Conservation (phyloP, 106 monocot genomes). For the Phalaenopsis equestris region DNA sequence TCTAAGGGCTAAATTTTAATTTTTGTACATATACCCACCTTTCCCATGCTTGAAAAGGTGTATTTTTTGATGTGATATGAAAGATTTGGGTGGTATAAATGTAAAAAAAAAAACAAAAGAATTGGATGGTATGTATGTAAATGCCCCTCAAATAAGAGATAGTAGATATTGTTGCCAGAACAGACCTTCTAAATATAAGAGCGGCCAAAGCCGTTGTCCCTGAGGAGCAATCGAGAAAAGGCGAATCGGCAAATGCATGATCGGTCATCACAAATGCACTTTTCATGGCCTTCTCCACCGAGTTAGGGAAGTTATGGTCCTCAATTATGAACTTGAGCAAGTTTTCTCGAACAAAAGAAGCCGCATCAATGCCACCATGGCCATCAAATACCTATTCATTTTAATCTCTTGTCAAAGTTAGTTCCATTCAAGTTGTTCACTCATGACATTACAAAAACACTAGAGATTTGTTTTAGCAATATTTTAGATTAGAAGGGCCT, state of each 20-base stretch:
- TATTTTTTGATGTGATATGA: too few species aligned
- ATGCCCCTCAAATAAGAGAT: too few species aligned
- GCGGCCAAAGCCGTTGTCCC: conserved; percentile 65
- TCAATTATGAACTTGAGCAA: conserved; percentile 53
- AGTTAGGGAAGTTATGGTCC: conserved; percentile 41
- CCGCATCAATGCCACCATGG: conserved; percentile 78
- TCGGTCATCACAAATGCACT: conserved; percentile 66
- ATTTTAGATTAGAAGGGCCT: background rate
- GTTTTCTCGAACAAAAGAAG: conserved; percentile 53
- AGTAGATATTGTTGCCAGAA: too few species aligned
- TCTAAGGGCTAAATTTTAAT: too few species aligned
- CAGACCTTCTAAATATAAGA: conserved; percentile 69
- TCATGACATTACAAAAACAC: background rate
- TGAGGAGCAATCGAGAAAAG: conserved; percentile 45
- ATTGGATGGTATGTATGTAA: too few species aligned
- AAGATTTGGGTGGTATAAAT: too few species aligned
- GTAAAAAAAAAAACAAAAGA: too few species aligned
- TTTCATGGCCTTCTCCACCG: conserved; percentile 47
- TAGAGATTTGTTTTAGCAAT: background rate
- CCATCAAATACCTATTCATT: conserved; percentile 70
- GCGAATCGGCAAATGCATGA: conserved; percentile 60
- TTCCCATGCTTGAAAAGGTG: too few species aligned
- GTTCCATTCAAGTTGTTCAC: background rate
- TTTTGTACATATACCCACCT: too few species aligned
- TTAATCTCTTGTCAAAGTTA: background rate